phyloP scores from a whole-genome alignment of 2,329 filamentous ascomycete genomes.

The Fusarium tuaranense region DNA sequence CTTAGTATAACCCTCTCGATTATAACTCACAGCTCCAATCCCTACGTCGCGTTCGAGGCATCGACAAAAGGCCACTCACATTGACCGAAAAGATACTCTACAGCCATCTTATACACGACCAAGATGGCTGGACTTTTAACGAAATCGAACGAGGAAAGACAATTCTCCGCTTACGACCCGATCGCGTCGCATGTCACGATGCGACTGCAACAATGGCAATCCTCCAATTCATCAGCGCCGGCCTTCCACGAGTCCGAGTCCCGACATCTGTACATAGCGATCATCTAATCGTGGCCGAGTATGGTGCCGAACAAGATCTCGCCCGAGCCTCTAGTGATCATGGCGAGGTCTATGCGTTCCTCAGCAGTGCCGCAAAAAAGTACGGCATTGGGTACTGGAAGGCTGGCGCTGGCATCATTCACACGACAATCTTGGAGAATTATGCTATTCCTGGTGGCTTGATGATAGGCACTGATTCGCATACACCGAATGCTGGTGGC shows the following conservation, averaged over 20 bases:
- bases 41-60: slow-evolving; percentile 25
- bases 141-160: slow-evolving; percentile 52
- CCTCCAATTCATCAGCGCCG: slow-evolving; percentile 56
- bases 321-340: slow-evolving; percentile 6
- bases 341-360: slow-evolving; percentile 53
- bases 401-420: slow-evolving; percentile 52
- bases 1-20: slow-evolving; percentile 32
- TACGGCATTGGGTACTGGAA: slow-evolving; percentile 59
- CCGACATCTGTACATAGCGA: slow-evolving; percentile 56
- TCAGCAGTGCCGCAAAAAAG: slow-evolving; percentile 55
- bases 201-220: slow-evolving; percentile 57
- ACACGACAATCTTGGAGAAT: slow-evolving; percentile 55
- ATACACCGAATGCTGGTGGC: slow-evolving; percentile 52
- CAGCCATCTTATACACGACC: slow-evolving; percentile 49
- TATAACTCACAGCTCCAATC: slow-evolving; percentile 27
- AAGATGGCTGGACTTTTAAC: slow-evolving; percentile 40
- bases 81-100: slow-evolving; percentile 55
- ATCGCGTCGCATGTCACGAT: slow-evolving; percentile 56
- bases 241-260: slow-evolving; percentile 50
- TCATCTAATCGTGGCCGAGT: slow-evolving; percentile 48
- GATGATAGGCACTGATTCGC: slow-evolving; percentile 52
- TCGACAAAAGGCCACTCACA: slow-evolving; percentile 45
- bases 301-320: slow-evolving; percentile 17
- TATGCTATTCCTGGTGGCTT: slow-evolving; percentile 52
- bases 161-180: slow-evolving; percentile 51